phyloP scores from a whole-genome alignment of 192 early-diverging fungal genomes.

The Entomortierella beljakovae region DNA sequence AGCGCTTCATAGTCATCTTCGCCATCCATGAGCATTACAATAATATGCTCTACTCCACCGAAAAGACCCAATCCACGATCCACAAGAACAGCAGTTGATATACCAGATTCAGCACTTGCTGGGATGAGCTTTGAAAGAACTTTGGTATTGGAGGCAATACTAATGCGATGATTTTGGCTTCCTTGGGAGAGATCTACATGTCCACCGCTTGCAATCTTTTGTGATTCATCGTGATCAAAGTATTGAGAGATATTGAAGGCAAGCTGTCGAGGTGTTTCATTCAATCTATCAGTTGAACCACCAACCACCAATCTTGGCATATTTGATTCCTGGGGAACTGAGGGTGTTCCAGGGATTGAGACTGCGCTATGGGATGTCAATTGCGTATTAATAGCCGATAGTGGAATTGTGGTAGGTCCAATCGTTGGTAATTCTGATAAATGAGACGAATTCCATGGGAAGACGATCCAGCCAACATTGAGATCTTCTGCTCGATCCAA shows the following conservation, averaged over 20 bases:
- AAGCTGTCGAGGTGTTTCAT: slow-evolving; percentile 14
- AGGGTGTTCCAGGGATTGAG: slow-evolving; percentile 8
- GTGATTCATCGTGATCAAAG: slow-evolving; percentile 50
- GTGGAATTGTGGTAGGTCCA: neutral
- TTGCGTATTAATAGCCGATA: neutral
- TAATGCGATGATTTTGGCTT: slow-evolving; percentile 77
- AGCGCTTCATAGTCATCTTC: slow-evolving; percentile 79
- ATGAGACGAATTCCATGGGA: slow-evolving; percentile 68
- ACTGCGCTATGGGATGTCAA: neutral
- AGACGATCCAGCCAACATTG: slow-evolving; percentile 72
- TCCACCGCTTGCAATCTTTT: slow-evolving; percentile 48
- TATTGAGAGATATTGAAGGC: slow-evolving; percentile 37
- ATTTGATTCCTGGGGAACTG: neutral
- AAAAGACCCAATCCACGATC: slow-evolving; percentile 54
- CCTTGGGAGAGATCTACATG: slow-evolving; percentile 45
- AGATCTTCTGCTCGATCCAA: slow-evolving; percentile 61
- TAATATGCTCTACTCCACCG: slow-evolving; percentile 62
- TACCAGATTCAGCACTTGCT: slow-evolving; percentile 27
- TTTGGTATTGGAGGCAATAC: slow-evolving; percentile 66
- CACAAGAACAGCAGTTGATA: slow-evolving; percentile 51
- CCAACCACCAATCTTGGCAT: neutral
- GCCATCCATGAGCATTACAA: slow-evolving; percentile 80
- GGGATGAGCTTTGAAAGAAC: slow-evolving; percentile 47
- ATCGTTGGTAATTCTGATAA: slow-evolving; percentile 35
- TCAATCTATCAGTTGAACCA: neutral